Conservation (phyloP, 345 rosid species). For the Populus tremula region DNA sequence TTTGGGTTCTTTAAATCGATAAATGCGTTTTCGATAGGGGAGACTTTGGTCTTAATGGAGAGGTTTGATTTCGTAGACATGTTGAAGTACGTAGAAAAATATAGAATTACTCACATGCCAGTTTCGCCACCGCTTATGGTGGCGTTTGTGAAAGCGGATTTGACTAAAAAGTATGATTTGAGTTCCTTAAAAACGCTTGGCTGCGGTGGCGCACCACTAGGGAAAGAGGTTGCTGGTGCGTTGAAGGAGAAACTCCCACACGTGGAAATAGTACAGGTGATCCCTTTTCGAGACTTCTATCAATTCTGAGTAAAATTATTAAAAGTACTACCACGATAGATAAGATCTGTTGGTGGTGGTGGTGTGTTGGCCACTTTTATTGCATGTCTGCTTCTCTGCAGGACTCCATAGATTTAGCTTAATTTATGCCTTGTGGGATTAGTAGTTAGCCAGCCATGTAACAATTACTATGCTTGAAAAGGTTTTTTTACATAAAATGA, state of each 20-base stretch:
- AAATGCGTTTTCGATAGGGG: slow-evolving; percentile 33
- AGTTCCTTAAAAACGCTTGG: slow-evolving; percentile 55
- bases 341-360: no score
- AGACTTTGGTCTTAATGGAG: slow-evolving; percentile 44
- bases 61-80: slow-evolving; percentile 43
- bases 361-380: no score
- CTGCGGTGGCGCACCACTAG: slow-evolving; percentile 81
- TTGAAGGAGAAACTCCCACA: slow-evolving; percentile 68
- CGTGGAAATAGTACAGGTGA: slow-evolving; percentile 66
- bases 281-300: neutral
- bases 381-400: no score
- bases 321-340: no score
- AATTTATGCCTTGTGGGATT: no score
- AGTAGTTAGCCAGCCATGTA: no score
- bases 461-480: neutral
- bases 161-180: slow-evolving; percentile 60
- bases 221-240: slow-evolving; percentile 64
- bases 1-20: slow-evolving; percentile 44
- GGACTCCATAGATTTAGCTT: no score
- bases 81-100: slow-evolving; percentile 46
- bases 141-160: slow-evolving; percentile 60
- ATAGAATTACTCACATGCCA: slow-evolving; percentile 58
- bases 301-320: neutral
- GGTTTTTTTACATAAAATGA: neutral
- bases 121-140: slow-evolving; percentile 82